Base-by-base conservation (phyloP, 1,139 yeast genomes). In the Sporopachydermia cereana region DNA sequence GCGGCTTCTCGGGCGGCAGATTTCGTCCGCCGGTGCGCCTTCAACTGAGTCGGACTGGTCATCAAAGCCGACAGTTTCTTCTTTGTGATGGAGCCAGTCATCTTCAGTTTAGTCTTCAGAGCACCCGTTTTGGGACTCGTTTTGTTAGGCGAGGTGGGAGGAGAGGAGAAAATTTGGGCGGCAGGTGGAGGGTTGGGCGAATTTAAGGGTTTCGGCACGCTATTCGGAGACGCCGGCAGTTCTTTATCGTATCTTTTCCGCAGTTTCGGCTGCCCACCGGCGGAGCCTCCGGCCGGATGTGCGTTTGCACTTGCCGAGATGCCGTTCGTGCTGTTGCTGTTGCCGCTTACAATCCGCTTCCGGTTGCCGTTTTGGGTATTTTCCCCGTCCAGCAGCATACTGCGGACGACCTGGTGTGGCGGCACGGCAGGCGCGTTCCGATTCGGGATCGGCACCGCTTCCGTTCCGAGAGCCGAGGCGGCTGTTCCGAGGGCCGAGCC, bases 301-400 rank as follows among this genome's bases (percentile, higher is more conserved):
- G n/a, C n/a, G n/a, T n/a, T n/a, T n/a, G n/a, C n/a, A n/a, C n/a
- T n/a, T n/a, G n/a, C n/a, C n/a, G n/a, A n/a, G n/a, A n/a, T n/a
- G n/a, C n/a, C n/a, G n/a, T n/a, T n/a, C n/a, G n/a, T n/a, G n/a
- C n/a, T n/a, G n/a, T n/a, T n/a, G n/a, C n/a, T n/a, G n/a, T n/a
- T n/a, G n/a, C n/a, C n/a, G n/a, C n/a, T n/a, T n/a, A n/a, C n/a
- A n/a, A n/a, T n/a, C n/a, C n/a, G n/a, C n/a, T n/a, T n/a, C n/a
- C n/a, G 12, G 12, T n/a, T 27, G n/a, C 14, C 30, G 30, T 27
- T n/a, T 12, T 12, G 14, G n/a, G n/a, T 27, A 12, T 27, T n/a
- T 27, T 27, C 30, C 14, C 14, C 18, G 22, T 34, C 39, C 22
- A 34, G 17, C 18, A 34, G 39, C 39, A 34, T 34, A n/a, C 39